Evolutionary conservation across 1,284 basidiomycete genomes (phyloP).

Genomic region (Pseudozyma pruni): DNA sequence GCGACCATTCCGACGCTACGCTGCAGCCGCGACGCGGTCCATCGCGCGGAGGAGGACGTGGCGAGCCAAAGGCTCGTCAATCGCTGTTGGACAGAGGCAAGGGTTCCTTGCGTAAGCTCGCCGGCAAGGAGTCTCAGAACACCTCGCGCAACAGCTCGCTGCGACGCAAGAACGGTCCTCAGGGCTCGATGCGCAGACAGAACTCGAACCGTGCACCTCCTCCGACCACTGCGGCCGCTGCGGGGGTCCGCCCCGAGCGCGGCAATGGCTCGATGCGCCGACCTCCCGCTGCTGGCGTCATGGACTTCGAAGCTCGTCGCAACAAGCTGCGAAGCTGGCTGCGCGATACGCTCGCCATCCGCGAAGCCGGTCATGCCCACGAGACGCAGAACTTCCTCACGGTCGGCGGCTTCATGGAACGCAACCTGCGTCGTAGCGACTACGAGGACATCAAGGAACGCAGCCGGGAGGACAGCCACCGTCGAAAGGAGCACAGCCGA

Average conservation of each 20-base stretch:
- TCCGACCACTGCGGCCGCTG: conserved; percentile 1
- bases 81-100: conserved; percentile 32
- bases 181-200: conserved; percentile 11
- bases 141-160: conserved; percentile 19
- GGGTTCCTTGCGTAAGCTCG: conserved; percentile 31
- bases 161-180: conserved; percentile 25
- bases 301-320: conserved; percentile 58
- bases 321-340: conserved; percentile 63
- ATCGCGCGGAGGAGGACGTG: conserved; percentile 19
- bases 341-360: conserved; percentile 62
- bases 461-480: conserved; percentile 51
- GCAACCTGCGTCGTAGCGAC: conserved; percentile 46
- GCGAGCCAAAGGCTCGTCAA: conserved; percentile 5
- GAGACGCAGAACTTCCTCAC: conserved; percentile 62
- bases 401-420: conserved; percentile 56
- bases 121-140: conserved; percentile 24
- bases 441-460: conserved; percentile 57
- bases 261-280: conserved; percentile 22
- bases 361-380: conserved; percentile 56
- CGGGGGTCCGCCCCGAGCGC: conserved; percentile 5
- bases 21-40: conserved; percentile 30
- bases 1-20: conserved; percentile 33
- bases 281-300: conserved; percentile 28
- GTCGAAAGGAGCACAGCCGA: conserved; percentile 55
- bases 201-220: conserved; percentile 4